phyloP scores from a whole-genome alignment of 768 basidiomycete species.

The Boletellus sp. region DNA sequence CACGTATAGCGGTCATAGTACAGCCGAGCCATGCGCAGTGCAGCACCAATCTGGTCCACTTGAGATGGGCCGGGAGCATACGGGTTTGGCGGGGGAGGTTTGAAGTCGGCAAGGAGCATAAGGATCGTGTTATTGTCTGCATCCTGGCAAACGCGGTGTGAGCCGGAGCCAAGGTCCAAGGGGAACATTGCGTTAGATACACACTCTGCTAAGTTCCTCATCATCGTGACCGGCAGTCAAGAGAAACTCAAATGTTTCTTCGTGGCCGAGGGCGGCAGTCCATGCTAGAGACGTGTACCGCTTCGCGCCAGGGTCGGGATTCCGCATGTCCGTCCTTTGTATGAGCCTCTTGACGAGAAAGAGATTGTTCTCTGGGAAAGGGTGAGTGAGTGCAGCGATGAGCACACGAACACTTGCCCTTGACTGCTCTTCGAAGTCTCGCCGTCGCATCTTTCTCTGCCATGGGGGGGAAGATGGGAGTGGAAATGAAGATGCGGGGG shows the following conservation, averaged over 20 bases:
- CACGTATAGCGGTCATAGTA: slow-evolving; percentile 86
- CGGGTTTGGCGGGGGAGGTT: slow-evolving; percentile 45
- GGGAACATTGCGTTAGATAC: slow-evolving; percentile 25
- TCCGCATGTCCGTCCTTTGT: slow-evolving; percentile 84
- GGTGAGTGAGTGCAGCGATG: slow-evolving; percentile 11
- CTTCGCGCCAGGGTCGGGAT: slow-evolving; percentile 72
- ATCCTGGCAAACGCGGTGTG: slow-evolving; percentile 51
- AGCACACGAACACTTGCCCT: slow-evolving; percentile 44
- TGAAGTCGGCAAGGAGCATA: slow-evolving; percentile 85
- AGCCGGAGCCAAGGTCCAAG: slow-evolving; percentile 13
- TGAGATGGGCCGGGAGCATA: slow-evolving; percentile 47
- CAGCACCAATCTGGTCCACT: slow-evolving; percentile 65
- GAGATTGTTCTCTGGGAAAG: slow-evolving; percentile 81
- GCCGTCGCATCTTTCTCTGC: slow-evolving; percentile 78
- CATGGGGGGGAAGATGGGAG: slow-evolving; percentile 43
- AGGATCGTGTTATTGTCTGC: slow-evolving; percentile 90
- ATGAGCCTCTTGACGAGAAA: slow-evolving; percentile 87
- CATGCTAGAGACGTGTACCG: slow-evolving; percentile 88
- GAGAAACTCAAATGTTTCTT: slow-evolving; percentile 92
- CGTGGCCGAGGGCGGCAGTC: slow-evolving; percentile 84
- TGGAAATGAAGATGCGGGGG: slow-evolving; percentile 20
- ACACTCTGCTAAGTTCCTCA: slow-evolving; percentile 83
- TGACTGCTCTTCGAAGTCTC: slow-evolving; percentile 74
- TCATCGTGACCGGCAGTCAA: slow-evolving; percentile 87
- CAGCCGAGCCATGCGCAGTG: slow-evolving; percentile 79